Percentiles rank a stretch among this genome's conserved stretches.
phyloP scores from a whole-genome alignment of 1,139 yeast genomes.

The Candida frijolesensis region DNA sequence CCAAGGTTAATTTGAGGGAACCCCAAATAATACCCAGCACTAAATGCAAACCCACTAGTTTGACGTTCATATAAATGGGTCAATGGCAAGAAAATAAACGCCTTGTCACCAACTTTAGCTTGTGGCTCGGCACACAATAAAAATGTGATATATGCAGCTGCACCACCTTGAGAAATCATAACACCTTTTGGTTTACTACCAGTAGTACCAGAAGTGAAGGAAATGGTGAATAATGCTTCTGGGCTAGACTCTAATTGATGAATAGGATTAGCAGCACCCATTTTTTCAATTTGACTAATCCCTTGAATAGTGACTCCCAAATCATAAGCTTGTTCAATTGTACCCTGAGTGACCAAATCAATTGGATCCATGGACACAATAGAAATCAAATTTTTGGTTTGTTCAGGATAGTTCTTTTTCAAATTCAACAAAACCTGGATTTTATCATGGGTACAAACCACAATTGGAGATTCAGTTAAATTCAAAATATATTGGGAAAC shows the following conservation, averaged over 20 bases:
- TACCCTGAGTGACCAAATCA: constrained; percentile 13
- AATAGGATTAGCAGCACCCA: constrained; percentile 51
- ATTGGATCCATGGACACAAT: constrained; percentile 37
- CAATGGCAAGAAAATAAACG: constrained; percentile 34
- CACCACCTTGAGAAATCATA: constrained; percentile 52
- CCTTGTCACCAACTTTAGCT: constrained; percentile 20
- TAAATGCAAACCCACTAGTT: constrained; percentile 33
- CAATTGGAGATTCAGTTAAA: constrained; percentile 32
- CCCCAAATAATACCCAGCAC: constrained; percentile 41
- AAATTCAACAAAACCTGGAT: constrained; percentile 24
- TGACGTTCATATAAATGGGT: constrained; percentile 41
- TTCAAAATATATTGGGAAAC: constrained; percentile 31
- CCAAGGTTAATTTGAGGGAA: constrained; percentile 34
- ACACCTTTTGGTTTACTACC: constrained; percentile 70
- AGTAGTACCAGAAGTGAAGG: constrained; percentile 76
- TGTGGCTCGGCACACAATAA: constrained; percentile 19
- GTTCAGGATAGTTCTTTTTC: constrained; percentile 22
- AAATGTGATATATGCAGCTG: constrained; percentile 47
- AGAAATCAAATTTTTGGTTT: constrained; percentile 25
- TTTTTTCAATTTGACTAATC: constrained; percentile 47
- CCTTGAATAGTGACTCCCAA: constrained; percentile 35
- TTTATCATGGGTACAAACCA: constrained; percentile 33
- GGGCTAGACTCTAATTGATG: constrained; percentile 51
- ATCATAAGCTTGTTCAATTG: constrained; percentile 22
- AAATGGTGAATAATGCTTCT: constrained; percentile 60